Conservation (phyloP, 805 yeast genomes). For the Cyberlindnera euphorbiiphila region DNA sequence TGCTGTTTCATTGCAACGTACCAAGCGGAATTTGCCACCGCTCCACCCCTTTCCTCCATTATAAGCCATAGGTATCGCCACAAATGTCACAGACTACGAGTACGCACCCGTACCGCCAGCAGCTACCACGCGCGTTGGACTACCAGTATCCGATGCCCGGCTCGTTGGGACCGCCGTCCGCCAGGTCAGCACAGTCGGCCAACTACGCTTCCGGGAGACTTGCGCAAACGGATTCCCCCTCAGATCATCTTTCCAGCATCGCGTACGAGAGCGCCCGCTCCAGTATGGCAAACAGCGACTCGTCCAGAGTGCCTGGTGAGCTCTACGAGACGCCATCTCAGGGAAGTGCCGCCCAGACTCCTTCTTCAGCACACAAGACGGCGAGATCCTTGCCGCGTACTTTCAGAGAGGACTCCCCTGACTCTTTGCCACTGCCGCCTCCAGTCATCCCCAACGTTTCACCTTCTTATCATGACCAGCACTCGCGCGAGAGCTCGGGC, state of each 20-base stretch:
- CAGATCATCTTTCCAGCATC: constrained; percentile 1
- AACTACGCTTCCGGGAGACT: constrained; percentile 1
- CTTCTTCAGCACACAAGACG: not conserved
- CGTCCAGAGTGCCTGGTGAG: not conserved
- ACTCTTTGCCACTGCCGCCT: constrained; percentile 4
- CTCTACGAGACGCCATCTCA: not conserved
- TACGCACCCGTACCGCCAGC: constrained; percentile 11
- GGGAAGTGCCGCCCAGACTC: not conserved
- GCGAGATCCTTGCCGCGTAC: too few relatives aligned
- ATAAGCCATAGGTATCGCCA: not conserved
- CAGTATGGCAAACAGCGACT: not conserved
- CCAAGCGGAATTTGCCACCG: too few relatives aligned
- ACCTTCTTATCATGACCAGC: too few relatives aligned
- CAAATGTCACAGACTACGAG: constrained; percentile 6
- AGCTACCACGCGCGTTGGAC: constrained; percentile 2
- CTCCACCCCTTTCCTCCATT: not conserved
- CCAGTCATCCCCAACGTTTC: not conserved
- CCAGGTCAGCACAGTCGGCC: not conserved
- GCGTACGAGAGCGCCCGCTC: constrained; percentile 6
- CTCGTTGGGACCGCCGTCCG: too few relatives aligned
- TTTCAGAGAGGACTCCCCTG: constrained; percentile 1
- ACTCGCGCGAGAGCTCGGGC: constrained; percentile 6
- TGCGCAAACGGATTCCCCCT: not conserved
- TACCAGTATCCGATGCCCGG: too few relatives aligned
- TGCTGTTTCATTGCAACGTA: too few relatives aligned